Percentiles rank a stretch among this genome's conserved stretches.
Conservation (phyloP, 1,284 basidiomycete species). For the Cryptococcus sp. region DNA sequence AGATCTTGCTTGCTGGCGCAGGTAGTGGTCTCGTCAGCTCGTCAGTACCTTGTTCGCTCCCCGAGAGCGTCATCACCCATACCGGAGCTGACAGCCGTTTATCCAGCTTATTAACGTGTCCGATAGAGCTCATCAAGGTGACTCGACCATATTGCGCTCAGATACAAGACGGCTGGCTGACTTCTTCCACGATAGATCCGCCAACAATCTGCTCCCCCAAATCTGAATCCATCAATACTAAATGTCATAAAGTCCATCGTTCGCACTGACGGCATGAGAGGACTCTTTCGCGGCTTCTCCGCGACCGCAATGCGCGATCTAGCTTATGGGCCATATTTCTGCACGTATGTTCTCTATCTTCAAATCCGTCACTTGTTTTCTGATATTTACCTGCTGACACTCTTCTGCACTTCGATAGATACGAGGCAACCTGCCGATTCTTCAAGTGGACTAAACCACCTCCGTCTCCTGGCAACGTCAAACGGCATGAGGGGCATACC, state of each 20-base stretch:
- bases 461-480: conserved; percentile 16
- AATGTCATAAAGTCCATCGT: conserved; percentile 62
- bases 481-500: conserved; percentile 42
- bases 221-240: conserved; percentile 55
- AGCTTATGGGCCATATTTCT: conserved; percentile 82
- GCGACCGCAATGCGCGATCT: conserved; percentile 72
- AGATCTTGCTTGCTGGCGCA: conserved; percentile 73
- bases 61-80: background rate
- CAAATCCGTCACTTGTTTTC: background rate
- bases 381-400: background rate
- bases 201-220: conserved; percentile 60
- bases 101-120: conserved; percentile 69
- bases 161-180: background rate
- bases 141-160: background rate
- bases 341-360: conserved; percentile 58
- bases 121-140: conserved; percentile 76
- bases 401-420: conserved; percentile 46
- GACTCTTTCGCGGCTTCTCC: conserved; percentile 73
- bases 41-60: conserved; percentile 56
- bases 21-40: conserved; percentile 74
- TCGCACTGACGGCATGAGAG: conserved; percentile 61
- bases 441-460: conserved; percentile 52
- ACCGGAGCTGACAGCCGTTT: background rate
- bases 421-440: conserved; percentile 71
- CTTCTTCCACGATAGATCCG: conserved; percentile 58